These are phyloP conservation scores for Curvularia sp. DNA, from an alignment of 2,329 filamentous ascomycete species.

Conservation along the genomic window DNA sequence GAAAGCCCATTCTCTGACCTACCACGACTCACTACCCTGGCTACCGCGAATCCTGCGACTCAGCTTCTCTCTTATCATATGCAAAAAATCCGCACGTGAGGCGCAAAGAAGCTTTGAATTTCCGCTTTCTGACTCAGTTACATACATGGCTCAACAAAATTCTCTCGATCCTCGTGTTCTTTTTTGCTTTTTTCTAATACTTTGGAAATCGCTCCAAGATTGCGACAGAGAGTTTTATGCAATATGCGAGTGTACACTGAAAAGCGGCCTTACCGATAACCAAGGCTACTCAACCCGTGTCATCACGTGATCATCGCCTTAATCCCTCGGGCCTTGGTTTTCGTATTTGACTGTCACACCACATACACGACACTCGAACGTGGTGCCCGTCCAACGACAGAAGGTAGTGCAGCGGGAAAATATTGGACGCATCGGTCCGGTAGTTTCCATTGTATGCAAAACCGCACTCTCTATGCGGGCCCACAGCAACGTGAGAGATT, in stretches of 20 bases:
- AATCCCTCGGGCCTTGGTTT: not conserved
- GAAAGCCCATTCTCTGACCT: not conserved
- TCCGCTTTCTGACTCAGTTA: not conserved
- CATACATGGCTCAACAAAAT: not conserved
- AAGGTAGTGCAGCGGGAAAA: not conserved
- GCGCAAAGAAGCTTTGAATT: not conserved
- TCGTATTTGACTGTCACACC: not conserved
- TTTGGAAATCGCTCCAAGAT: not conserved
- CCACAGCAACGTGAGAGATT: too few species aligned
- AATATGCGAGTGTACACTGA: not conserved
- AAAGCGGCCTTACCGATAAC: not conserved
- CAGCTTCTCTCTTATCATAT: not conserved
- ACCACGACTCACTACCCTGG: constrained; percentile 5
- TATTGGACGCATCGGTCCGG: not conserved
- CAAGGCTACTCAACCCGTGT: not conserved
- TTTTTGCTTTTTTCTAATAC: too few species aligned
- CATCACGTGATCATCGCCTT: too few species aligned
- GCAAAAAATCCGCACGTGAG: not conserved
- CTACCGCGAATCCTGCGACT: not conserved
- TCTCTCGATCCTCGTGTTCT: not conserved
- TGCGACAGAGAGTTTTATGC: not conserved
- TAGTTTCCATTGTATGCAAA: not conserved
- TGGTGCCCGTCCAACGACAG: not conserved
- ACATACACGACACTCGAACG: not conserved
- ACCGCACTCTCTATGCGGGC: not conserved